A percentile compares a stretch with the other conserved stretches of the same genome.
Evolutionary conservation across 2,329 filamentous ascomycete genomes (phyloP).

Genomic region (Pseudogymnoascus sp.): DNA sequence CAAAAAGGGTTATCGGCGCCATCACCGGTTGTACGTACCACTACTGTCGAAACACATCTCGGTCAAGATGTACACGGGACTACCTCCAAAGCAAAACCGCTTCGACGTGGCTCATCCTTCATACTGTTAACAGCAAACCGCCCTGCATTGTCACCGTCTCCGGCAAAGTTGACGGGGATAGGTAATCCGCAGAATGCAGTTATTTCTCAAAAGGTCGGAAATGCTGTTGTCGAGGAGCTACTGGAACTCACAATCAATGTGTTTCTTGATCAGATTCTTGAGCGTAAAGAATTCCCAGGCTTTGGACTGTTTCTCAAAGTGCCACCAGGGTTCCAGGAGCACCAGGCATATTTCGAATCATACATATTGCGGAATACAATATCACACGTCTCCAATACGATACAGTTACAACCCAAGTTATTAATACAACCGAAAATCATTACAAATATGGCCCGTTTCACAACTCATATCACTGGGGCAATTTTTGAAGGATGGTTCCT

Average conservation of each 20-base stretch:
- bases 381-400: constrained; percentile 57
- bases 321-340: constrained; percentile 86
- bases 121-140: constrained; percentile 68
- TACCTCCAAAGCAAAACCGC: constrained; percentile 46
- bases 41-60: constrained; percentile 46
- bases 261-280: constrained; percentile 78
- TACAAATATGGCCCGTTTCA: constrained; percentile 77
- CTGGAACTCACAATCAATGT: constrained; percentile 70
- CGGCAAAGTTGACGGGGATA: constrained; percentile 55
- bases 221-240: constrained; percentile 66
- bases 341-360: constrained; percentile 92
- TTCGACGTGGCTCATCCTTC: constrained; percentile 82
- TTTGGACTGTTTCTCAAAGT: constrained; percentile 80
- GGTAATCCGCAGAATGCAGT: constrained; percentile 51
- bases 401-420: constrained; percentile 63
- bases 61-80: constrained; percentile 35
- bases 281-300: constrained; percentile 82
- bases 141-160: constrained; percentile 49
- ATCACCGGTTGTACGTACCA: constrained; percentile 66
- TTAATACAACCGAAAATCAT: constrained; percentile 76
- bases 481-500: constrained; percentile 97
- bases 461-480: constrained; percentile 74
- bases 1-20: constrained; percentile 47
- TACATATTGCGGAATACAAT: constrained; percentile 74
- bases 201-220: constrained; percentile 47